Conservation (phyloP, 805 yeast genomes). For the Alloascoidea africana region DNA sequence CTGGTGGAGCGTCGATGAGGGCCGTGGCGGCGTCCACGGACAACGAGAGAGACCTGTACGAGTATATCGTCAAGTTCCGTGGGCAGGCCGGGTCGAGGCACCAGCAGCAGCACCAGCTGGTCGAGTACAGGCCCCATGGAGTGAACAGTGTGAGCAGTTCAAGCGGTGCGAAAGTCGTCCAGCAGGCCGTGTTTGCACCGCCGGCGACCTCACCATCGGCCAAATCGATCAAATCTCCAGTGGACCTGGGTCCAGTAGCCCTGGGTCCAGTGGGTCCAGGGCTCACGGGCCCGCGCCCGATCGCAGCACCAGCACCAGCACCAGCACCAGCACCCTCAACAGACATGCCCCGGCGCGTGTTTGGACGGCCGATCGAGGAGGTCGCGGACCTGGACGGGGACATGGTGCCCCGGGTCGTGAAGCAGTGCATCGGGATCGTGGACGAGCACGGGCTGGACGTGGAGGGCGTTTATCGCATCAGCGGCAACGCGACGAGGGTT, state of each 20-base stretch:
- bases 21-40: slow-evolving; percentile 63
- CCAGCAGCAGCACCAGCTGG: slow-evolving; percentile 36
- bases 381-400: slow-evolving; percentile 74
- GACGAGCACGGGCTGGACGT: slow-evolving; percentile 73
- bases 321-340: slow-evolving; percentile 27
- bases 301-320: slow-evolving; percentile 20
- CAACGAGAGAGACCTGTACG: slow-evolving; percentile 69
- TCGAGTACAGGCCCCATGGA: slow-evolving; percentile 50
- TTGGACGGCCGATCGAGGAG: slow-evolving; percentile 73
- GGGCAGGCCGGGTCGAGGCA: slow-evolving; percentile 20
- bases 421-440: slow-evolving; percentile 73
- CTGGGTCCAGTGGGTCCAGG: neutral
- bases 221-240: neutral
- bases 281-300: slow-evolving; percentile 2
- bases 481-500: slow-evolving; percentile 64
- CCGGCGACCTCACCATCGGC: neutral
- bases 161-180: neutral
- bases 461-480: slow-evolving; percentile 82
- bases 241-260: neutral
- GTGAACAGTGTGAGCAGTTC: neutral
- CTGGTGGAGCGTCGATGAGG: slow-evolving; percentile 53
- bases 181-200: neutral
- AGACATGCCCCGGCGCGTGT: no score
- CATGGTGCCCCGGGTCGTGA: slow-evolving; percentile 82
- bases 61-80: slow-evolving; percentile 38